Evolutionary conservation across 208 protist species (phyloP).

Genomic region (Borovskyia barvae): DNA sequence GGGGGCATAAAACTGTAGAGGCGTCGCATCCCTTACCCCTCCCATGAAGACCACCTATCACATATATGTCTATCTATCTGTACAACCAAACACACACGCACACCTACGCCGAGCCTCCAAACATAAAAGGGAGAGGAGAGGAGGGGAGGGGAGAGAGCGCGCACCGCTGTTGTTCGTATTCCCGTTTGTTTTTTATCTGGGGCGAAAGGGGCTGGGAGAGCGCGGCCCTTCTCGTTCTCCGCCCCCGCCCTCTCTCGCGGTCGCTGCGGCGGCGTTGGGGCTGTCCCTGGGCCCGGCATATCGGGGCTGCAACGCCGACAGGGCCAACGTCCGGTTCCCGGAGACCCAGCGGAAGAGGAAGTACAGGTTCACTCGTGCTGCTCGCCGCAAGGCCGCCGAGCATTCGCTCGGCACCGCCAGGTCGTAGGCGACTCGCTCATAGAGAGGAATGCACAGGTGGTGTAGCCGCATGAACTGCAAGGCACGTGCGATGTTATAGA

Average conservation of each 20-base stretch:
- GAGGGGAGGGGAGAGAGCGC: neutral
- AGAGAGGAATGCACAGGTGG: slow-evolving; percentile 73
- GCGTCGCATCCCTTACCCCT: no score
- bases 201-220: slow-evolving; percentile 5
- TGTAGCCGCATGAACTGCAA: slow-evolving; percentile 72
- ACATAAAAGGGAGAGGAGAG: neutral
- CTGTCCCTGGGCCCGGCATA: neutral
- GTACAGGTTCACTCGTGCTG: slow-evolving; percentile 79
- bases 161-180: no score
- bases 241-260: no score
- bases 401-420: slow-evolving; percentile 65
- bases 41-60: no score
- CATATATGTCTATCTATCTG: no score
- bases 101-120: neutral
- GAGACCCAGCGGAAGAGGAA: slow-evolving; percentile 70
- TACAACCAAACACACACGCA: no score
- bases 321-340: slow-evolving; percentile 50
- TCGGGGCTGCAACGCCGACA: slow-evolving; percentile 48
- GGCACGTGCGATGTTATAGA: slow-evolving; percentile 84
- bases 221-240: neutral
- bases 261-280: neutral
- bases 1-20: no score
- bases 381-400: slow-evolving; percentile 57
- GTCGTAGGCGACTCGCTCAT: slow-evolving; percentile 70
- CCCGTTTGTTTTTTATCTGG: neutral